Percentiles rank a stretch among this genome's conserved stretches.
These are phyloP conservation scores for Vigna trinervia DNA, from an alignment of 306 rosid genomes.

Conservation along the genomic window DNA sequence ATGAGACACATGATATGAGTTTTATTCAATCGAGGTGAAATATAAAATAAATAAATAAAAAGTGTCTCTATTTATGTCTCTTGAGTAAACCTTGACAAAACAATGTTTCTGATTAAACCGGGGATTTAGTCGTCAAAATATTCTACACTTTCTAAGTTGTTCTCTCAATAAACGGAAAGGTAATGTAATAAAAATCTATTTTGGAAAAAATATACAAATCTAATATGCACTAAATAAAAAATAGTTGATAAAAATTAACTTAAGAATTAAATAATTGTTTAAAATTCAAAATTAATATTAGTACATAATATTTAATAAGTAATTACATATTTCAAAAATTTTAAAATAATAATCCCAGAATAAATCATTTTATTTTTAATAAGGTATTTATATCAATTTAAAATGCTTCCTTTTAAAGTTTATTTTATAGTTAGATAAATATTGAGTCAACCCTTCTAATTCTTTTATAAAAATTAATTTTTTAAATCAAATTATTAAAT, in stretches of 20 bases:
- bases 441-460: not conserved
- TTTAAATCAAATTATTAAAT: not conserved
- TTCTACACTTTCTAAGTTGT: not conserved
- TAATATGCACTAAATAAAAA: no score
- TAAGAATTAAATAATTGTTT: not conserved
- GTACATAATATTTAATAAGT: not conserved
- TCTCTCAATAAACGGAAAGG: not conserved
- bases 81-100: not conserved
- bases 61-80: slow-evolving; percentile 22
- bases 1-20: slow-evolving; percentile 2
- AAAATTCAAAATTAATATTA: no score
- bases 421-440: not conserved
- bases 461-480: not conserved
- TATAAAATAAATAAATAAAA: not conserved
- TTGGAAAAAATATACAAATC: no score
- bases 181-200: not conserved
- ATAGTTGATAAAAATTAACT: not conserved
- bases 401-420: not conserved
- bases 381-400: not conserved
- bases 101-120: slow-evolving; percentile 4
- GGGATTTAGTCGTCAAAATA: not conserved
- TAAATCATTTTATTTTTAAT: not conserved
- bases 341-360: not conserved
- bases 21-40: slow-evolving; percentile 32
- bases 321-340: not conserved